phyloP scores from a whole-genome alignment of 352 stramenopile genomes.

The Pythium scleroteichum region DNA sequence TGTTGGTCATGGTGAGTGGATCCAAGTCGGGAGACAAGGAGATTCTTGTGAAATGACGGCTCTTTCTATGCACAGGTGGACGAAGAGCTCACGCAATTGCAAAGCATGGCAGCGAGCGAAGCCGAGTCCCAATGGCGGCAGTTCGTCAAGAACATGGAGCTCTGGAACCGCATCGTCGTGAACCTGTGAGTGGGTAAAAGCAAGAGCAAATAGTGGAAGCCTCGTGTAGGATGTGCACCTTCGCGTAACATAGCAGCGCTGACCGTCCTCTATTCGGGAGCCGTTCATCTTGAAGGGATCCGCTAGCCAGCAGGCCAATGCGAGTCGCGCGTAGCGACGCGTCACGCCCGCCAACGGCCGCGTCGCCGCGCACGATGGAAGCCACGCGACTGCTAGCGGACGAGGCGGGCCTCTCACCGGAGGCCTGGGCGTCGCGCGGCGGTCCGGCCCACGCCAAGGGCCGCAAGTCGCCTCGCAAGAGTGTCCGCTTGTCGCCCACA shows the following conservation, averaged over 20 bases:
- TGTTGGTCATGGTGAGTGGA: constrained; percentile 43
- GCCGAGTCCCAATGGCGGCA: constrained; percentile 71
- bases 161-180: constrained; percentile 85
- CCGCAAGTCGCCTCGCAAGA: background rate
- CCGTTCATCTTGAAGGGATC: constrained; percentile 2
- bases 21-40: too few species aligned
- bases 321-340: constrained; percentile 1
- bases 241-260: constrained; percentile 12
- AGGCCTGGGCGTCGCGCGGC: constrained; percentile 1
- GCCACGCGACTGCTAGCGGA: constrained; percentile 5
- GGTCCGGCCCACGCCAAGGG: background rate
- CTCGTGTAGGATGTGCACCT: background rate
- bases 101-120: constrained; percentile 31
- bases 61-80: constrained; percentile 28
- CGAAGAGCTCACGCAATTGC: constrained; percentile 43
- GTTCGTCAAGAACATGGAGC: constrained; percentile 85
- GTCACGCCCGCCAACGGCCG: background rate
- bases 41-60: background rate
- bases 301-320: background rate
- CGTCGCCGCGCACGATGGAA: constrained; percentile 4
- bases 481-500: background rate
- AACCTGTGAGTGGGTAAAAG: constrained; percentile 58
- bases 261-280: background rate
- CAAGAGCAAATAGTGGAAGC: too few species aligned
- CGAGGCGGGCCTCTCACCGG: background rate